A percentile compares a stretch with the other conserved stretches of the same genome.
Conservation (phyloP, 2,329 filamentous ascomycete genomes). For the Aspergillus neotritici region DNA sequence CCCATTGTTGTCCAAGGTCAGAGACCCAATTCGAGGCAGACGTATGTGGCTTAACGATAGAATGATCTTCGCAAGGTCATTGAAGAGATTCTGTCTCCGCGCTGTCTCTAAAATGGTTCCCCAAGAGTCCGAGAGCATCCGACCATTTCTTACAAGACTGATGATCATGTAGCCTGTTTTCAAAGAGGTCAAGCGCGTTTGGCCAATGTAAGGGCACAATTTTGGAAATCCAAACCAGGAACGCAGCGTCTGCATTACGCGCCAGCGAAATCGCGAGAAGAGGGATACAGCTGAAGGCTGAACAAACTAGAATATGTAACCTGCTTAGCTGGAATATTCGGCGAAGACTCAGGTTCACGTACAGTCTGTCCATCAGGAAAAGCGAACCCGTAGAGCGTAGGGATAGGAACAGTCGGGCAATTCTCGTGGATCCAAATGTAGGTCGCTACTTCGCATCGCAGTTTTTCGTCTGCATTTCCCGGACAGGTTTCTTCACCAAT, state of each 20-base stretch:
- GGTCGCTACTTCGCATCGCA: slow-evolving; percentile 38
- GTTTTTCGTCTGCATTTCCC: slow-evolving; percentile 43
- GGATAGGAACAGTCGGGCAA: slow-evolving; percentile 36
- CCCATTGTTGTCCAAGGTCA: slow-evolving; percentile 23
- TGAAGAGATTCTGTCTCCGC: slow-evolving; percentile 9
- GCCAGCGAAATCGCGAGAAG: slow-evolving; percentile 5
- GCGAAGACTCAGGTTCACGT: slow-evolving; percentile 2
- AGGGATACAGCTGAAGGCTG: slow-evolving; percentile 3
- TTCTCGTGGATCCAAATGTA: slow-evolving; percentile 39
- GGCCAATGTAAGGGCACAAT: slow-evolving; percentile 9
- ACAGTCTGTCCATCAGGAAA: slow-evolving; percentile 26
- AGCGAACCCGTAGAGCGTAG: slow-evolving; percentile 29
- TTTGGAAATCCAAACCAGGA: slow-evolving; percentile 9
- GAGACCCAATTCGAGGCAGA: slow-evolving; percentile 30
- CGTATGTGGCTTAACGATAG: slow-evolving; percentile 13
- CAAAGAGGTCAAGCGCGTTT: slow-evolving; percentile 1
- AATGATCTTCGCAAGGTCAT: slow-evolving; percentile 11
- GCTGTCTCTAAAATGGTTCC: slow-evolving; percentile 6
- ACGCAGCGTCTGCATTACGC: slow-evolving; percentile 1
- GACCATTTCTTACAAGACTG: slow-evolving; percentile 6
- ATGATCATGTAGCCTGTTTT: slow-evolving; percentile 13
- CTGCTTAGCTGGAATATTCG: neutral
- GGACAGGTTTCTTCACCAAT: slow-evolving; percentile 35
- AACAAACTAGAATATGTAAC: slow-evolving; percentile 7
- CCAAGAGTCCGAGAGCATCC: slow-evolving; percentile 13